Base-by-base conservation (phyloP, 441 rosid genomes). In the Adansonia grandidieri region DNA sequence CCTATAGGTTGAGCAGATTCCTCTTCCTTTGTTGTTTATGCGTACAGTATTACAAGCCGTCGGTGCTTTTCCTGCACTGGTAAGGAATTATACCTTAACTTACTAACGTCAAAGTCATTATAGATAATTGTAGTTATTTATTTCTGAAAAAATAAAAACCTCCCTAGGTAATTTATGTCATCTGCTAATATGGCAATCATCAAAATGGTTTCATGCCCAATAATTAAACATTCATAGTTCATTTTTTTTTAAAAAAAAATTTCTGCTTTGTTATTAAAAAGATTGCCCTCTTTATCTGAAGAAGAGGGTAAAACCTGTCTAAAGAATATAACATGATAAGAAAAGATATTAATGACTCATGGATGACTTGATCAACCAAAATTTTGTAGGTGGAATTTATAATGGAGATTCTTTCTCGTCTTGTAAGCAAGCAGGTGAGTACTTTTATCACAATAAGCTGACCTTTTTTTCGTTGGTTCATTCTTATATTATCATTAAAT, bases 11-110 rank as follows among this genome's bases (percentile, higher is more conserved):
- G 98, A 95, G 88, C 99, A 91, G 84, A 97, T 88, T 87, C 98
- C 99, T 58, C 91, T 95, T 82, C 99, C 99, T 75, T 86, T 97
- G 82, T 87, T 97, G 83, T 97, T 97, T 89, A 97, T 97, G 99
- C 97, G 98, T 42, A 97, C 99, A 2, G 98, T 95, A 62, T 88
- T 97, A 84, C 98, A 95, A 87, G 94, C 99, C 78, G 87, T 97
- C 63, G 97, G 97, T 85, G 97, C 97, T 80, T 97, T 91, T 87
- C 98, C 98, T 65, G 97, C 94, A 45, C 84, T 97, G 97, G 99
- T 97, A 86, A 90, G 86, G 76, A 76, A 77, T 75, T 77, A 19
- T 28, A 37, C 58, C 50, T 40, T 76, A 53, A 65, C 22, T 81
- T 71, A 19, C 45, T 62, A 42, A 22, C 51, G 53, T 61, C 40